A percentile compares a stretch with the other conserved stretches of the same genome.
phyloP scores from a whole-genome alignment of 1,139 yeast genomes.

The Yamadazyma atmosphaerica region DNA sequence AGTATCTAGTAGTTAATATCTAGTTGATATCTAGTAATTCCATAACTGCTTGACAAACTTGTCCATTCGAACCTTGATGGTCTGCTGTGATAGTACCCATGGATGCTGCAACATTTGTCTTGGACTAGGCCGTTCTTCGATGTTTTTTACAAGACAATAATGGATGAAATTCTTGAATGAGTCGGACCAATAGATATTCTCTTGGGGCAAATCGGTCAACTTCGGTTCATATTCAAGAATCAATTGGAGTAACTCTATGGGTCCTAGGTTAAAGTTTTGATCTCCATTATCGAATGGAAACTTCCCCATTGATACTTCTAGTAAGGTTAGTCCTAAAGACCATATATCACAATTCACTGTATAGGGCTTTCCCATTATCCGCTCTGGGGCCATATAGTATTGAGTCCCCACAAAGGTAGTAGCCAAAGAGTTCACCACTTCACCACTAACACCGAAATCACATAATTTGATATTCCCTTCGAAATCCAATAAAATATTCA shows the following conservation, averaged over 20 bases:
- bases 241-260: conserved; percentile 81
- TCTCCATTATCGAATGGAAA: conserved; percentile 56
- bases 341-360: conserved; percentile 95
- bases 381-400: conserved; percentile 97
- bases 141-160: conserved; percentile 79
- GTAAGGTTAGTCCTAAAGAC: conserved; percentile 87
- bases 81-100: conserved; percentile 79
- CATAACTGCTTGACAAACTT: conserved; percentile 81
- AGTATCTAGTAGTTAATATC: too few species aligned
- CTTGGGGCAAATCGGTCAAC: conserved; percentile 73
- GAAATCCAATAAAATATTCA: conserved; percentile 74
- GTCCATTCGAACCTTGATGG: conserved; percentile 78
- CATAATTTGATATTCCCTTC: conserved; percentile 86
- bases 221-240: conserved; percentile 81
- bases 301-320: conserved; percentile 88
- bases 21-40: too few species aligned
- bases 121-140: conserved; percentile 83
- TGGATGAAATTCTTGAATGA: conserved; percentile 81
- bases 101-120: conserved; percentile 91
- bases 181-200: conserved; percentile 77
- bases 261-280: conserved; percentile 46
- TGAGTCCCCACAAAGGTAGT: conserved; percentile 97
- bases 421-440: conserved; percentile 90
- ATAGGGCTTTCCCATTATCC: conserved; percentile 93
- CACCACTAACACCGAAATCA: conserved; percentile 98